Evolutionary conservation across 208 protist genomes (phyloP).

Genomic region (Jaenimonas drosophilae): DNA sequence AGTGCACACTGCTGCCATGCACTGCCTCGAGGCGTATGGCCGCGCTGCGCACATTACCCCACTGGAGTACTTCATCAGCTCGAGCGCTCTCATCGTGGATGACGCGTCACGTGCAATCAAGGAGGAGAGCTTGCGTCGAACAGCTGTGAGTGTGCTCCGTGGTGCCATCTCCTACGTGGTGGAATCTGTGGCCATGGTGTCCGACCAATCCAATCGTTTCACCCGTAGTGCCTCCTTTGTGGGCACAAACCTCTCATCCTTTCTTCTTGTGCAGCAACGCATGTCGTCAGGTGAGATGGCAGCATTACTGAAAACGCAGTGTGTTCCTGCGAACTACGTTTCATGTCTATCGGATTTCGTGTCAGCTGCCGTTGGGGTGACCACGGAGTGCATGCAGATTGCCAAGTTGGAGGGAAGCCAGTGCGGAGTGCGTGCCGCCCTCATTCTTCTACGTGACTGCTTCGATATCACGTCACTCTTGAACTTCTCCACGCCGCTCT

Average conservation of each 20-base stretch:
- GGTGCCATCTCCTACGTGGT: conserved; percentile 22
- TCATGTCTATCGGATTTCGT: conserved; percentile 56
- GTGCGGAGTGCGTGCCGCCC: conserved; percentile 22
- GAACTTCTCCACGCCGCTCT: conserved; percentile 46
- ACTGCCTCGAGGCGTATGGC: conserved; percentile 31
- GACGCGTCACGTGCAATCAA: conserved; percentile 66
- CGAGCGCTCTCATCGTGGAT: conserved; percentile 49
- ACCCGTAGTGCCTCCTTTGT: neutral
- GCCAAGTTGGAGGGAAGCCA: conserved; percentile 16
- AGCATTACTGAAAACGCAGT: conserved; percentile 1
- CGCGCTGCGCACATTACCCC: conserved; percentile 14
- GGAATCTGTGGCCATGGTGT: neutral
- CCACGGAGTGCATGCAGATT: conserved; percentile 36
- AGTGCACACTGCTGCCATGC: conserved; percentile 50
- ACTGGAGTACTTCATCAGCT: conserved; percentile 41
- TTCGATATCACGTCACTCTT: conserved; percentile 43
- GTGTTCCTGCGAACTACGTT: conserved; percentile 7
- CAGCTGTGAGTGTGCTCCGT: conserved; percentile 57
- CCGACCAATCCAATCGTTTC: neutral
- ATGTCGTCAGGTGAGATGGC: conserved; percentile 10
- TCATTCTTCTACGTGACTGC: conserved; percentile 44
- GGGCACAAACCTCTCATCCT: conserved; percentile 1
- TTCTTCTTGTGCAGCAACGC: conserved; percentile 30
- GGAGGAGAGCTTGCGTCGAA: conserved; percentile 35
- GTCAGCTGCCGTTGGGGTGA: conserved; percentile 42